Conservation (phyloP, 139 green algal species). For the Micromonas pusilla region DNA sequence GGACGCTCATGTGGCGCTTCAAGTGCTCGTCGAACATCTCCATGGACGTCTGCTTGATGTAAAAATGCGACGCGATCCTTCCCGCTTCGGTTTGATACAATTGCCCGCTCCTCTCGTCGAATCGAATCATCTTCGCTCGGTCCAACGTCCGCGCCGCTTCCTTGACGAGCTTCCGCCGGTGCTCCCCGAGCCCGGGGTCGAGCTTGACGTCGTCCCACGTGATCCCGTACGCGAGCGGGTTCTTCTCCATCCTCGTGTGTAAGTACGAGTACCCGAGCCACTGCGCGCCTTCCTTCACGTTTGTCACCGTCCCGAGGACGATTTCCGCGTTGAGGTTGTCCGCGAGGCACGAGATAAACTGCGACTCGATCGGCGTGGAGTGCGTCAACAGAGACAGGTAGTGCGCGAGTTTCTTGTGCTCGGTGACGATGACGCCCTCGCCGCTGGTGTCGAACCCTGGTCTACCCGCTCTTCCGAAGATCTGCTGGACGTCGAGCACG, state of each 20-base stretch:
- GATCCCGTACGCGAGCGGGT: slow-evolving; percentile 88
- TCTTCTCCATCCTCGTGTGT: slow-evolving; percentile 77
- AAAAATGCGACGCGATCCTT: slow-evolving; percentile 85
- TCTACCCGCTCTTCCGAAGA: slow-evolving; percentile 92
- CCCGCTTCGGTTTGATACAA: slow-evolving; percentile 91
- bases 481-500: slow-evolving; percentile 92
- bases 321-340: slow-evolving; percentile 97
- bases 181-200: slow-evolving; percentile 12
- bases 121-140: slow-evolving; percentile 74
- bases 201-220: slow-evolving; percentile 69
- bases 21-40: slow-evolving; percentile 77
- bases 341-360: slow-evolving; percentile 70
- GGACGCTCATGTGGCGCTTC: slow-evolving; percentile 68
- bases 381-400: slow-evolving; percentile 94
- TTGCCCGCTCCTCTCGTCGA: slow-evolving; percentile 78
- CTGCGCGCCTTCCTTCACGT: slow-evolving; percentile 67
- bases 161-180: slow-evolving; percentile 56
- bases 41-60: slow-evolving; percentile 75
- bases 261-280: slow-evolving; percentile 98
- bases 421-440: slow-evolving; percentile 92
- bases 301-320: slow-evolving; percentile 91
- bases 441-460: slow-evolving; percentile 80
- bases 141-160: slow-evolving; percentile 64
- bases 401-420: slow-evolving; percentile 87
- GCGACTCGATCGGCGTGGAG: slow-evolving; percentile 68